A percentile compares a stretch with the other conserved stretches of the same genome.
Evolutionary conservation across 2,329 filamentous ascomycete species (phyloP).

Genomic region (Botrytis elliptica): DNA sequence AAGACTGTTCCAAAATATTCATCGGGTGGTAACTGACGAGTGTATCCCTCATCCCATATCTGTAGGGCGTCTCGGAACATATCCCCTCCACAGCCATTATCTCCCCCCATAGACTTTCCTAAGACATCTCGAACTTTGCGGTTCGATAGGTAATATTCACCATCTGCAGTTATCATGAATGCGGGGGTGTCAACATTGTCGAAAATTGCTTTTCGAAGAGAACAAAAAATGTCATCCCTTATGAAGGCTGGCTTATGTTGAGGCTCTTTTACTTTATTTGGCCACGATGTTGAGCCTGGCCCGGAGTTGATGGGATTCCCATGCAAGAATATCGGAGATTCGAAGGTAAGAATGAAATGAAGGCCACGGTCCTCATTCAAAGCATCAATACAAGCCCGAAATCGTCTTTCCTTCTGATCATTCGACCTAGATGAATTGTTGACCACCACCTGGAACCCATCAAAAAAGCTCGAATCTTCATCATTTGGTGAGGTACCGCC

Average conservation of each 20-base stretch:
- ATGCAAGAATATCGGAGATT: conserved; percentile 13
- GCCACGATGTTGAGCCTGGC: neutral
- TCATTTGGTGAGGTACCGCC: neutral
- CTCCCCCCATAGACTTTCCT: conserved; percentile 28
- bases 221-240: conserved; percentile 10
- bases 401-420: conserved; percentile 15
- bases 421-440: conserved; percentile 3
- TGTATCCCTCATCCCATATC: conserved; percentile 30
- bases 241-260: neutral
- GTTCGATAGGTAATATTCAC: conserved; percentile 29
- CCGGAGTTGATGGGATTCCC: neutral
- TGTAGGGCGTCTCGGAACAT: conserved; percentile 21
- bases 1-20: conserved; percentile 28
- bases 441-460: conserved; percentile 22
- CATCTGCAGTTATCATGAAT: conserved; percentile 30
- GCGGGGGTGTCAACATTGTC: conserved; percentile 25
- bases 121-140: conserved; percentile 25
- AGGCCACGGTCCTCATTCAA: conserved; percentile 21
- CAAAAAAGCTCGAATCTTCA: neutral
- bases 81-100: conserved; percentile 23
- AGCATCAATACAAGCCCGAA: conserved; percentile 24
- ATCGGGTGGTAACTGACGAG: conserved; percentile 12
- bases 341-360: conserved; percentile 26
- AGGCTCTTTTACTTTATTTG: neutral
- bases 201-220: conserved; percentile 29